Evolutionary conservation across 768 basidiomycete genomes (phyloP).

Genomic region (Pulveroboletus sp.): DNA sequence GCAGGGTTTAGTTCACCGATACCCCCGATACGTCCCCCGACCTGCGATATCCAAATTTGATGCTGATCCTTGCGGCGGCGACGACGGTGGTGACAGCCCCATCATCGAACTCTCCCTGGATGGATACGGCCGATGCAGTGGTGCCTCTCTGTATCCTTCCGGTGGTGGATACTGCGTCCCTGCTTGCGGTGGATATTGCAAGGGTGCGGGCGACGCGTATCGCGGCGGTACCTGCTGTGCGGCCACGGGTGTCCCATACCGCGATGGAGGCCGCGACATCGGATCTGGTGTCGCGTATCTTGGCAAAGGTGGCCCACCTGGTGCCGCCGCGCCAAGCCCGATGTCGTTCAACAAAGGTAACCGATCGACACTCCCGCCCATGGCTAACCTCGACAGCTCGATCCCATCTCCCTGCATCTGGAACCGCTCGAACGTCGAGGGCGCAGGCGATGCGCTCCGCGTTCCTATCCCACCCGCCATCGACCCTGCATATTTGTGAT

Average conservation of each 20-base stretch:
- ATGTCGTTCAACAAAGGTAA: conserved; percentile 53
- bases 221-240: conserved; percentile 8
- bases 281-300: conserved; percentile 22
- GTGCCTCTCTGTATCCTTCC: conserved; percentile 52
- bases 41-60: conserved; percentile 23
- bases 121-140: conserved; percentile 54
- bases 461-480: conserved; percentile 23
- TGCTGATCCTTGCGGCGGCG: neutral
- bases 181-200: conserved; percentile 38
- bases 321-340: no score
- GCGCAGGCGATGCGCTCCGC: conserved; percentile 35
- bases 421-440: conserved; percentile 55
- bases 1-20: no score
- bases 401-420: conserved; percentile 35
- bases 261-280: conserved; percentile 17
- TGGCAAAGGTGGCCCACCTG: conserved; percentile 30
- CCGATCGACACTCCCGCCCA: conserved; percentile 46
- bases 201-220: conserved; percentile 38
- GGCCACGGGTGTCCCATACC: conserved; percentile 31
- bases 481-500: conserved; percentile 37
- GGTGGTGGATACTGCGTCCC: conserved; percentile 23
- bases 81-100: no score
- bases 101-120: conserved; percentile 13
- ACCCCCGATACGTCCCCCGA: conserved; percentile 29
- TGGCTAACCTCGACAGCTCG: conserved; percentile 57